Percentiles rank a stretch among this genome's conserved stretches.
These are phyloP conservation scores for Raphanus hybrid DNA, from an alignment of 441 rosid species.

Conservation along the genomic window DNA sequence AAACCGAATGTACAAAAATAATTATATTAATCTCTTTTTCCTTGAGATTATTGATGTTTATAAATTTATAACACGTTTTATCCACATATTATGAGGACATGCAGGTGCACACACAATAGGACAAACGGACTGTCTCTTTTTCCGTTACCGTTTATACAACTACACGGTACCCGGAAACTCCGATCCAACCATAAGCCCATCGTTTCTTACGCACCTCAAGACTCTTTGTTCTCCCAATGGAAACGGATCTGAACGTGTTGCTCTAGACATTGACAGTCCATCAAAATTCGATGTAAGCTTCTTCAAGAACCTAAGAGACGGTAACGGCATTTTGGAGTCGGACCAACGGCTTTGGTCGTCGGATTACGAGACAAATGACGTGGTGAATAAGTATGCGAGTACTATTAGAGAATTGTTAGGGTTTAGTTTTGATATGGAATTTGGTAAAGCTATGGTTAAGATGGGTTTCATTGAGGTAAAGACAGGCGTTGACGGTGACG, in stretches of 20 bases:
- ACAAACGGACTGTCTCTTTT: constrained; percentile 68
- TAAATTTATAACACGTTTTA: too few species aligned
- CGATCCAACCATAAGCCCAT: constrained; percentile 66
- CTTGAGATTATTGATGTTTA: too few species aligned
- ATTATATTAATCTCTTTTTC: too few species aligned
- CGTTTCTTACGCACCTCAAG: constrained; percentile 55
- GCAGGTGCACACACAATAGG: constrained; percentile 81
- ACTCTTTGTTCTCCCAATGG: constrained; percentile 63
- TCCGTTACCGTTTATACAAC: constrained; percentile 77
- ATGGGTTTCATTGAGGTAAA: constrained; percentile 75
- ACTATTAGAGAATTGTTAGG: constrained; percentile 59
- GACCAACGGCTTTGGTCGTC: constrained; percentile 66
- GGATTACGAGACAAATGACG: constrained; percentile 49
- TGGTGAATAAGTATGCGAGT: constrained; percentile 61
- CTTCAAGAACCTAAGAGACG: constrained; percentile 65
- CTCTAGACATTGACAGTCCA: constrained; percentile 60
- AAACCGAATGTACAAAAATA: too few species aligned
- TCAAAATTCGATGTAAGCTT: constrained; percentile 57
- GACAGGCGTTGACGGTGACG: constrained; percentile 62
- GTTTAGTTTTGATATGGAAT: constrained; percentile 58
- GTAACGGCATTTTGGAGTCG: constrained; percentile 67
- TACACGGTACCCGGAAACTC: constrained; percentile 68
- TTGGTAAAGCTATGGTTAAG: constrained; percentile 68
- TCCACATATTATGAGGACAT: not conserved
- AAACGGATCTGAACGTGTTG: constrained; percentile 56